These are phyloP conservation scores for Kingdonia uniflora DNA, from an alignment of 164 flowering plant genomes.

Conservation along the genomic window DNA sequence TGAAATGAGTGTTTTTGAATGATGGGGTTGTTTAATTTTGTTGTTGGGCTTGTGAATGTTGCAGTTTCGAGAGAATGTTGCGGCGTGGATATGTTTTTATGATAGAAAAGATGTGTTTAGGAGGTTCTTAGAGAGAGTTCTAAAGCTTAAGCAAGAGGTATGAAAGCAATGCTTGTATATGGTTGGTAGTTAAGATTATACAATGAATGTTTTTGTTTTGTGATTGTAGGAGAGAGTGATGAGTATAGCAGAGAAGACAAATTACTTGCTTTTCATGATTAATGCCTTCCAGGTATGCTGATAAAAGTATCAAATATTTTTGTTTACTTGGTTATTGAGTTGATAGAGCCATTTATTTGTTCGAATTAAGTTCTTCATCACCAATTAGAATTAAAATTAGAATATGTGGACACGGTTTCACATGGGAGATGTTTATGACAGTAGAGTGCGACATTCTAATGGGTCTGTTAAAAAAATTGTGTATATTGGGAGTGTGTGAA, in stretches of 20 bases:
- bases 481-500: no score
- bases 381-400: no score
- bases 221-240: conserved; percentile 51
- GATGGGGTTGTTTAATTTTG: not conserved
- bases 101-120: conserved; percentile 62
- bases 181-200: no score
- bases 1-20: not conserved
- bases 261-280: conserved; percentile 91
- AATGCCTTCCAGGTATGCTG: conserved; percentile 86
- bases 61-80: conserved; percentile 96
- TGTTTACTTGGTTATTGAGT: no score
- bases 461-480: no score
- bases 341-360: no score
- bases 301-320: no score
- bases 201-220: not conserved
- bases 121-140: conserved; percentile 69
- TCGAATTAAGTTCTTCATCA: no score
- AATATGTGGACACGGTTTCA: no score
- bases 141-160: conserved; percentile 70
- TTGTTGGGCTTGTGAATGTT: conserved; percentile 7
- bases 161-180: conserved; percentile 3
- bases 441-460: no score
- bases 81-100: conserved; percentile 84
- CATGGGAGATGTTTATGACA: no score
- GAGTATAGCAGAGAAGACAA: conserved; percentile 86